Evolutionary conservation across 768 basidiomycete genomes (phyloP).

Genomic region (Holtermannia corniformis): DNA sequence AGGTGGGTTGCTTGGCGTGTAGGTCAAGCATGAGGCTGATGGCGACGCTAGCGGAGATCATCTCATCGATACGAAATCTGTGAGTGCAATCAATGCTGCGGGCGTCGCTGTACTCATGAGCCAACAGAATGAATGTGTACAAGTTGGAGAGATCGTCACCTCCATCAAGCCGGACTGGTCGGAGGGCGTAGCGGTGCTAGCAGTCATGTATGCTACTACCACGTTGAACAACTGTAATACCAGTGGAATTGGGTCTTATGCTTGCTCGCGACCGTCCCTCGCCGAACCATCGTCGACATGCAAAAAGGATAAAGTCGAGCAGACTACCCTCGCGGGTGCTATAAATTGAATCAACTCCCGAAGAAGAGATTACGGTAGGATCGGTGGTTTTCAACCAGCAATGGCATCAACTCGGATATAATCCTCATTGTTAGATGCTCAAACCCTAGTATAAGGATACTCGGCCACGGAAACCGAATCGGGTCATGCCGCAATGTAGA

Average conservation of each 20-base stretch:
- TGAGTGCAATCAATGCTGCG: neutral
- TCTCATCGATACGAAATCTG: neutral
- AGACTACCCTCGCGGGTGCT: neutral
- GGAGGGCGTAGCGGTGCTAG: neutral
- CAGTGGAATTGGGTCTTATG: neutral
- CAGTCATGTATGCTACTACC: too few relatives aligned
- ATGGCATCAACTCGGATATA: constrained; percentile 3
- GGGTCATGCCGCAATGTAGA: too few relatives aligned
- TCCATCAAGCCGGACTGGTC: neutral
- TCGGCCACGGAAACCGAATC: too few relatives aligned
- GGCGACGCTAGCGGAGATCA: neutral
- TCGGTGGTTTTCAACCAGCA: constrained; percentile 5
- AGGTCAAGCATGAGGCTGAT: neutral
- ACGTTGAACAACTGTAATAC: too few relatives aligned
- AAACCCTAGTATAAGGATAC: constrained; percentile 5
- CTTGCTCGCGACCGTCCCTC: neutral
- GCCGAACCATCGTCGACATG: neutral
- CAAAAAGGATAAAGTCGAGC: neutral
- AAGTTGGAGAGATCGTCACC: neutral
- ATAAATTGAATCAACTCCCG: constrained; percentile 2
- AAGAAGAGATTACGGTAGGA: constrained; percentile 1
- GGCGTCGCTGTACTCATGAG: too few relatives aligned
- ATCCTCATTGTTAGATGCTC: constrained; percentile 4
- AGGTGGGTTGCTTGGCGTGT: constrained; percentile 47
- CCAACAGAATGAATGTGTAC: neutral